Percentiles rank a stretch among this genome's conserved stretches.
These are phyloP conservation scores for Plasmodium falciparum DNA, from an alignment of 169 alveolate genomes.

Conservation along the genomic window DNA sequence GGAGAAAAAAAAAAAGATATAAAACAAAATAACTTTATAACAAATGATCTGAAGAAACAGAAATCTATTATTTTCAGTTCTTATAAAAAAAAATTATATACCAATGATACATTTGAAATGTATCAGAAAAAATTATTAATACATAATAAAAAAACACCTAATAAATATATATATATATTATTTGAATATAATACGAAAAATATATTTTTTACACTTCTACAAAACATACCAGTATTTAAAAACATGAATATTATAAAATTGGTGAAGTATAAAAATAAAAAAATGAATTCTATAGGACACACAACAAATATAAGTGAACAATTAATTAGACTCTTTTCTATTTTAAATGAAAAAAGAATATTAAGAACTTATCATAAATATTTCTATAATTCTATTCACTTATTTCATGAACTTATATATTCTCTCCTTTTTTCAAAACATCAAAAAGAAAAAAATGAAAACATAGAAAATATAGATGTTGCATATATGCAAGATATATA, in stretches of 20 bases:
- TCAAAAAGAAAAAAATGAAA: too few species aligned
- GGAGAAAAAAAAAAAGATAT: not conserved
- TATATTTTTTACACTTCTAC: constrained; percentile 47
- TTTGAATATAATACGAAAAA: constrained; percentile 30
- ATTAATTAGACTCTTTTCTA: constrained; percentile 3
- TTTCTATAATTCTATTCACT: constrained; percentile 26
- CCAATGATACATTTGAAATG: constrained; percentile 5
- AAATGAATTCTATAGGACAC: not conserved
- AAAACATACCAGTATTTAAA: constrained; percentile 43
- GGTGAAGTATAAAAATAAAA: constrained; percentile 9
- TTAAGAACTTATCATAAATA: constrained; percentile 30
- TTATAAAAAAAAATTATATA: not conserved
- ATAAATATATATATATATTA: constrained; percentile 21
- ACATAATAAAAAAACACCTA: constrained; percentile 9
- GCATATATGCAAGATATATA: not conserved
- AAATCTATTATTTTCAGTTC: too few species aligned
- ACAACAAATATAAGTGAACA: not conserved
- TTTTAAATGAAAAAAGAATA: constrained; percentile 5
- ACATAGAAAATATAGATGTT: too few species aligned
- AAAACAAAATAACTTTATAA: not conserved
- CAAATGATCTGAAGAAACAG: too few species aligned
- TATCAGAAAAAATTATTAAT: constrained; percentile 23
- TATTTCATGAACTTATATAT: constrained; percentile 16
- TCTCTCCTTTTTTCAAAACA: not conserved
- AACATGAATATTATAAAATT: constrained; percentile 17